phyloP scores from a whole-genome alignment of 768 basidiomycete species.

The Boletus barrowsii region DNA sequence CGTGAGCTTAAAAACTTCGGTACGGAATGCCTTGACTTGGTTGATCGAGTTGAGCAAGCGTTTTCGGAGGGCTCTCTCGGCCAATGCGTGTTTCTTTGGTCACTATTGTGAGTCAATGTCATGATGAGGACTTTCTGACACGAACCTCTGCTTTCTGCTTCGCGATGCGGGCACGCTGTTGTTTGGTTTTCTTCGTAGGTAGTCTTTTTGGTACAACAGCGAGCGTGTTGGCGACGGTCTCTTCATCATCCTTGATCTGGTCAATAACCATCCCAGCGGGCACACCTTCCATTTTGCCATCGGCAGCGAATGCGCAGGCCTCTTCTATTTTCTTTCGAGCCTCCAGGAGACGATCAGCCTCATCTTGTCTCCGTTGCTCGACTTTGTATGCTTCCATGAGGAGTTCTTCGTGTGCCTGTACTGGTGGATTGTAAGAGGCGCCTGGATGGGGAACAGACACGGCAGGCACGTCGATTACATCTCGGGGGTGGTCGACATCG shows the following conservation, averaged over 20 bases:
- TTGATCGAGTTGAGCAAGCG: conserved; percentile 58
- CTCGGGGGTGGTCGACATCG: conserved; percentile 41
- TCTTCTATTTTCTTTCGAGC: conserved; percentile 54
- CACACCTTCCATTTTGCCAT: conserved; percentile 33
- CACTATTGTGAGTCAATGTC: background rate
- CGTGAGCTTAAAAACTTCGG: conserved; percentile 35
- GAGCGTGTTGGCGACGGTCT: conserved; percentile 31
- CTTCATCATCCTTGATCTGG: conserved; percentile 39
- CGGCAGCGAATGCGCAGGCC: conserved; percentile 37
- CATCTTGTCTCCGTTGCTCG: conserved; percentile 57
- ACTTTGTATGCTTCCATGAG: conserved; percentile 61
- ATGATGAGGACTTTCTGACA: background rate
- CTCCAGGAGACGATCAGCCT: conserved; percentile 51
- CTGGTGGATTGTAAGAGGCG: conserved; percentile 86
- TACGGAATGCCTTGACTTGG: conserved; percentile 51
- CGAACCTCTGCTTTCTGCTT: conserved; percentile 62
- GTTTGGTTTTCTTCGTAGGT: conserved; percentile 52
- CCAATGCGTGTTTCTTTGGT: conserved; percentile 59
- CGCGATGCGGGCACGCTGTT: conserved; percentile 67
- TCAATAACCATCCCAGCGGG: conserved; percentile 69
- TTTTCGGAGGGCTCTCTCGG: conserved; percentile 58
- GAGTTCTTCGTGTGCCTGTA: conserved; percentile 67
- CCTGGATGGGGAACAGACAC: conserved; percentile 75
- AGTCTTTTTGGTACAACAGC: conserved; percentile 37
- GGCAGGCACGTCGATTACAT: conserved; percentile 60